Evolutionary conservation across 768 basidiomycete genomes (phyloP).

Genomic region (Serendipita indica): DNA sequence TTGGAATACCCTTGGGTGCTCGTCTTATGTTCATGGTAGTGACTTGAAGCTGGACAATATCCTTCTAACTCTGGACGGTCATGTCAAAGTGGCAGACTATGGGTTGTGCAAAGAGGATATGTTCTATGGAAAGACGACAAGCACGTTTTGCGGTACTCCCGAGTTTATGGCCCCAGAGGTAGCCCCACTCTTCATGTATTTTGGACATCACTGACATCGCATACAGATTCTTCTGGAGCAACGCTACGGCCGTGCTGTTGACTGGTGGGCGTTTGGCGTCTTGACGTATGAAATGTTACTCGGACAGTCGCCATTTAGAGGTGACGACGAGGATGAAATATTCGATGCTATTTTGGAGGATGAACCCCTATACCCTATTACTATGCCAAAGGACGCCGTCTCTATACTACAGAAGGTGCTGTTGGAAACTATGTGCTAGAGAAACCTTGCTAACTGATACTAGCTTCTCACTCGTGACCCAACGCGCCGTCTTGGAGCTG

Average conservation of each 20-base stretch:
- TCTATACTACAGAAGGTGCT: slow-evolving; percentile 84
- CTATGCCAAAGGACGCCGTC: slow-evolving; percentile 96
- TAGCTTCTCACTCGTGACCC: slow-evolving; percentile 91
- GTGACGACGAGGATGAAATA: slow-evolving; percentile 98
- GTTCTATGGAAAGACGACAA: slow-evolving; percentile 92
- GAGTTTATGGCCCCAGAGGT: slow-evolving; percentile 99
- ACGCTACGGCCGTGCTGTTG: slow-evolving; percentile 94
- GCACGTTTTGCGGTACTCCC: slow-evolving; percentile 98
- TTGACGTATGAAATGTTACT: slow-evolving; percentile 97
- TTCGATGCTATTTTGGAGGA: slow-evolving; percentile 99
- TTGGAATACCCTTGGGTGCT: not conserved
- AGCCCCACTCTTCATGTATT: slow-evolving; percentile 16
- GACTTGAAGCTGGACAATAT: slow-evolving; percentile 98
- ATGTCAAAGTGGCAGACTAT: slow-evolving; percentile 98
- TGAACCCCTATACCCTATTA: slow-evolving; percentile 95
- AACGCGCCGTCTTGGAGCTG: slow-evolving; percentile 73
- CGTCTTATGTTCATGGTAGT: slow-evolving; percentile 27
- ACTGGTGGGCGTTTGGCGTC: slow-evolving; percentile 99
- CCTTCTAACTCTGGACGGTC: slow-evolving; percentile 86
- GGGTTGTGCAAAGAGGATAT: slow-evolving; percentile 99
- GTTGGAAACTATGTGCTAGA: not conserved
- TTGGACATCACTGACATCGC: slow-evolving; percentile 10
- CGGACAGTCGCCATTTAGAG: slow-evolving; percentile 97
- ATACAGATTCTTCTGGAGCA: slow-evolving; percentile 92
- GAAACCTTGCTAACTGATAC: not conserved